A percentile compares a stretch with the other conserved stretches of the same genome.
Evolutionary conservation across 306 rosid genomes (phyloP).

Genomic region (Cicer bijugum): DNA sequence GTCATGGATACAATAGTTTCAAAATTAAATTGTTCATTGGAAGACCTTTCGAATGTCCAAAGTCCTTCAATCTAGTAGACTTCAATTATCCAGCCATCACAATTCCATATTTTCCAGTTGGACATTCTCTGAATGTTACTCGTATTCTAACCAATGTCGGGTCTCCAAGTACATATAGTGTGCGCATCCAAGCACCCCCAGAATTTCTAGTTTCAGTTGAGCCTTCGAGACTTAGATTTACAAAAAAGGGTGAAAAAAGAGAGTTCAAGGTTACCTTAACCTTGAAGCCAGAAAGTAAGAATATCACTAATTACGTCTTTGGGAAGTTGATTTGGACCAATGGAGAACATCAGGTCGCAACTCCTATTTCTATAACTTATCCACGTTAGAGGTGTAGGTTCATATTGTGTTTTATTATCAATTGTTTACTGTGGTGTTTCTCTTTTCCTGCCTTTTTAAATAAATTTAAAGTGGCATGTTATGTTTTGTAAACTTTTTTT

Average conservation of each 20-base stretch:
- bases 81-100: constrained; percentile 73
- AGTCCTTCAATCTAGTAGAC: constrained; percentile 44
- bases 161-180: constrained; percentile 50
- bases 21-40: constrained; percentile 33
- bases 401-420: not conserved
- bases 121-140: constrained; percentile 31
- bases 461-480: not conserved
- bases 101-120: constrained; percentile 7
- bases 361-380: not conserved
- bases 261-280: constrained; percentile 45
- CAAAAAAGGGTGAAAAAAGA: constrained; percentile 53
- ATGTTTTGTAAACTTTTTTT: not conserved
- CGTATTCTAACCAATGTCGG: constrained; percentile 70
- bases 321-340: constrained; percentile 11
- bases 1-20: constrained; percentile 49
- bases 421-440: not conserved
- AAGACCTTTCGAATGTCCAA: constrained; percentile 45
- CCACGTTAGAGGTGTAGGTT: not conserved
- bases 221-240: constrained; percentile 50
- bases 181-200: constrained; percentile 41
- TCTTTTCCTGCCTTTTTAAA: not conserved
- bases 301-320: not conserved
- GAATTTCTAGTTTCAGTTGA: constrained; percentile 46
- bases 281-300: not conserved
- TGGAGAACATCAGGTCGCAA: not conserved